These are phyloP conservation scores for Fusarium brevicatenulatum DNA, from an alignment of 2,329 filamentous ascomycete species.

Conservation along the genomic window DNA sequence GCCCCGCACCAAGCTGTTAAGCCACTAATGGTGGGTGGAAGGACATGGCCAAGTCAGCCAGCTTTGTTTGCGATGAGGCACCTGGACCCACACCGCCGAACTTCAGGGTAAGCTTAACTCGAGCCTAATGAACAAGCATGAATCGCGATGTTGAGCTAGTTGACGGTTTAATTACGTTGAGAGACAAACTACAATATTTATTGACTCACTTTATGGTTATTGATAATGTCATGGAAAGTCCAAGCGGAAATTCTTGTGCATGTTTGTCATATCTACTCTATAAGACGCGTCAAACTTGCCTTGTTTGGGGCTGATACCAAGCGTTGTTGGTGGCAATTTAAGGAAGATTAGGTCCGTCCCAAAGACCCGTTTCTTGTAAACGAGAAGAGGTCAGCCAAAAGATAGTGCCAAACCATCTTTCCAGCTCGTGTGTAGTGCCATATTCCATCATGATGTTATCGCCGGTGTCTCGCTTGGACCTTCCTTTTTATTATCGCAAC, in stretches of 20 bases:
- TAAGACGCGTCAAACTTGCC: too few species aligned
- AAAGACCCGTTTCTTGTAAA: accelerated
- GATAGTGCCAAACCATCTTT: neutral
- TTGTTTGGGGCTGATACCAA: accelerated
- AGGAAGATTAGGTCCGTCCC: neutral
- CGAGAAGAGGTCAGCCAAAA: accelerated
- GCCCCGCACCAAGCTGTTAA: neutral
- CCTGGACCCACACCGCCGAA: accelerated
- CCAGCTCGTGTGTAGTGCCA: accelerated
- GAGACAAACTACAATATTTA: accelerated
- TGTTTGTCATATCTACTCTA: too few species aligned
- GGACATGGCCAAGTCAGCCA: neutral
- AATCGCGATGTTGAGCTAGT: neutral
- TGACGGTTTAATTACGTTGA: too few species aligned
- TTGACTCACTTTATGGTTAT: accelerated
- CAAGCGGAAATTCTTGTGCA: neutral
- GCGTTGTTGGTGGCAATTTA: accelerated
- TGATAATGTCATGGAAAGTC: neutral
- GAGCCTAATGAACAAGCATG: neutral
- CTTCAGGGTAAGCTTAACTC: neutral
- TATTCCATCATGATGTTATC: neutral
- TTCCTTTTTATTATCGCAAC: neutral
- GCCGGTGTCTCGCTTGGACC: neutral
- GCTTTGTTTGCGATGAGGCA: neutral
- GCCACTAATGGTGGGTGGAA: neutral